Evolutionary conservation across 2,329 filamentous ascomycete species (phyloP).

Genomic region (Sporothrix protearum): DNA sequence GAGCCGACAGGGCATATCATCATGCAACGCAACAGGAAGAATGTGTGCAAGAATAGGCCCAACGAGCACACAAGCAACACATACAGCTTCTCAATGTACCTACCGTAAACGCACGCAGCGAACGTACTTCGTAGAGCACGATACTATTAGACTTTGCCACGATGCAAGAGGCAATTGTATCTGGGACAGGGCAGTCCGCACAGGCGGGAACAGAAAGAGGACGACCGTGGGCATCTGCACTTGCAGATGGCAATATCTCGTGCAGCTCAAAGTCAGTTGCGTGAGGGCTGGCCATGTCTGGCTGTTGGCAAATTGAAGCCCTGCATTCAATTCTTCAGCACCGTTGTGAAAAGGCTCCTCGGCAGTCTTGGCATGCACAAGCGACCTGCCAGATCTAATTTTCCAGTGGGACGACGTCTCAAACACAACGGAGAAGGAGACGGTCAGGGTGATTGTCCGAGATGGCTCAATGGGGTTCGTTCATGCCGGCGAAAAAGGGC

Average conservation of each 20-base stretch:
- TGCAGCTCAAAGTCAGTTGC: neutral
- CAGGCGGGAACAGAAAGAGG: neutral
- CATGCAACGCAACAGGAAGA: conserved; percentile 15
- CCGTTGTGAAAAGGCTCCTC: neutral
- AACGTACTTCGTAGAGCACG: neutral
- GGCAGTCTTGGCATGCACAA: conserved; percentile 1
- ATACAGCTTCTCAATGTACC: neutral
- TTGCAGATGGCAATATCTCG: neutral
- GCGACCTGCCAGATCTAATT: conserved; percentile 14
- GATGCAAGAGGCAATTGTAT: neutral
- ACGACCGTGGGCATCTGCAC: neutral
- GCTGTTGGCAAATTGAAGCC: neutral
- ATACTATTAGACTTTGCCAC: neutral
- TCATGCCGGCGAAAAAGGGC: conserved; percentile 31
- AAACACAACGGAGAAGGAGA: conserved; percentile 30
- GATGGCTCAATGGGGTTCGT: conserved; percentile 30
- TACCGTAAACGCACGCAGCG: neutral
- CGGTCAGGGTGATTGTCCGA: conserved; percentile 30
- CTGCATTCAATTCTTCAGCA: neutral
- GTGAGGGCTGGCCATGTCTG: neutral
- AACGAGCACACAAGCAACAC: neutral
- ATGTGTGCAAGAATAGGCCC: neutral
- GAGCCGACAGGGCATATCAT: conserved; percentile 17
- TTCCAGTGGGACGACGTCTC: conserved; percentile 30
- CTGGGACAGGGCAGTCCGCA: neutral